These are phyloP conservation scores for Nicotiana paniculata DNA, from an alignment of 257 asterid genomes.

Conservation along the genomic window DNA sequence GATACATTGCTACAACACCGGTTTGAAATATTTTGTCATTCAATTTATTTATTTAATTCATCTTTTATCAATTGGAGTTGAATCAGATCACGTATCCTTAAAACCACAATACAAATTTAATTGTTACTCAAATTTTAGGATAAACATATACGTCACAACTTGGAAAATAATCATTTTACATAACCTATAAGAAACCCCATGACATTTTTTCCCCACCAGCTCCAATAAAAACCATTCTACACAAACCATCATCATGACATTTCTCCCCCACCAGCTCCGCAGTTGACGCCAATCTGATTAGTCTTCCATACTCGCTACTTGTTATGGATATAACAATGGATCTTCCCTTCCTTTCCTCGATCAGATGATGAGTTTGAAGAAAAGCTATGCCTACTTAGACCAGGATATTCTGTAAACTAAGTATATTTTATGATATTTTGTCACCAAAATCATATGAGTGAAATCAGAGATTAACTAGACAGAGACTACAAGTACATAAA, in stretches of 20 bases:
- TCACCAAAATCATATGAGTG: not conserved
- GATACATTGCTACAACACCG: too few relatives aligned
- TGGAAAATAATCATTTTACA: not conserved
- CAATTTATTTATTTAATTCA: too few relatives aligned
- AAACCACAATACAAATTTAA: too few relatives aligned
- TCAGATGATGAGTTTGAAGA: not conserved
- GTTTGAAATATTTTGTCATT: too few relatives aligned
- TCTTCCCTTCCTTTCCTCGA: not conserved
- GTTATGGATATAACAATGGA: not conserved
- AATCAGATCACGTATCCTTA: too few relatives aligned
- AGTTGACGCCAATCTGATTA: not conserved
- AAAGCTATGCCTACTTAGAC: not conserved
- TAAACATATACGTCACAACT: not conserved
- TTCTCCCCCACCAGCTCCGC: not conserved
- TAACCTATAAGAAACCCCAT: not conserved
- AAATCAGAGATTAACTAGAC: not conserved
- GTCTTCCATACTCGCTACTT: not conserved
- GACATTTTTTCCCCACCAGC: not conserved
- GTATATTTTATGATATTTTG: not conserved
- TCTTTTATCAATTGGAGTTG: too few relatives aligned
- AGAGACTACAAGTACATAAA: not conserved
- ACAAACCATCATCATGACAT: not conserved
- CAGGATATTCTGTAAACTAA: not conserved
- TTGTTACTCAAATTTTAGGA: too few relatives aligned
- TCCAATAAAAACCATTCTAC: not conserved